Conservation (phyloP, 2,329 filamentous ascomycete species). For the Trichoderma cornu-damae region DNA sequence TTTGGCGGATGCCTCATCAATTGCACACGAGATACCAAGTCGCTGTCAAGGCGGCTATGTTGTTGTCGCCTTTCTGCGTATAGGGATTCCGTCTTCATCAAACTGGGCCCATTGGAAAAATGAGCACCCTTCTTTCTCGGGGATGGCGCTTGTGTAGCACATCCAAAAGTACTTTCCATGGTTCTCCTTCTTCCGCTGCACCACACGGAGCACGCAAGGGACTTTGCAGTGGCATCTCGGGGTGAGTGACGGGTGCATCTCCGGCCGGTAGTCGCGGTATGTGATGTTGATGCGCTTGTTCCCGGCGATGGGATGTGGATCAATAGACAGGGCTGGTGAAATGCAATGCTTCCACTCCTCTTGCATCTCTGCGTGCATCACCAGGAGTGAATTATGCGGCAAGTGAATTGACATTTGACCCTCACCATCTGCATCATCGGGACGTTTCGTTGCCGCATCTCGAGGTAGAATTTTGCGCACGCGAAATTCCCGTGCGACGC, state of each 20-base stretch:
- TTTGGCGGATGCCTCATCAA: neutral
- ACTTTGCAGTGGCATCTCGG: constrained; percentile 73
- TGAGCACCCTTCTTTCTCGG: constrained; percentile 62
- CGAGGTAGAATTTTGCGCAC: constrained; percentile 69
- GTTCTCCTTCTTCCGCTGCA: constrained; percentile 71
- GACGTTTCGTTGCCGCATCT: constrained; percentile 39
- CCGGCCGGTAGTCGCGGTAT: constrained; percentile 77
- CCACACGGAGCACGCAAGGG: constrained; percentile 65
- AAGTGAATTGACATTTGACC: constrained; percentile 91
- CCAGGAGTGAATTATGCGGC: constrained; percentile 84
- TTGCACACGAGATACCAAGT: neutral
- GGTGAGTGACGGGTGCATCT: constrained; percentile 70
- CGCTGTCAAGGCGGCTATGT: constrained; percentile 51
- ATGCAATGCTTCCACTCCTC: constrained; percentile 95
- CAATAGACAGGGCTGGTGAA: constrained; percentile 66
- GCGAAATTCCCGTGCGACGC: constrained; percentile 89
- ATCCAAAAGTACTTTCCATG: constrained; percentile 87
- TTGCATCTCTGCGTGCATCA: constrained; percentile 98
- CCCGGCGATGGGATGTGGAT: constrained; percentile 76
- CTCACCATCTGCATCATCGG: constrained; percentile 55
- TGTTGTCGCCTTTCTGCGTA: constrained; percentile 26
- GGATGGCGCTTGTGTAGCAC: constrained; percentile 73
- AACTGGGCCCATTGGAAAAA: constrained; percentile 87
- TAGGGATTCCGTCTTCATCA: constrained; percentile 77
- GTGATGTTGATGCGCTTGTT: constrained; percentile 88